Evolutionary conservation across 2,329 filamentous ascomycete genomes (phyloP).

Genomic region (Davidsoniella neocaledoniae): DNA sequence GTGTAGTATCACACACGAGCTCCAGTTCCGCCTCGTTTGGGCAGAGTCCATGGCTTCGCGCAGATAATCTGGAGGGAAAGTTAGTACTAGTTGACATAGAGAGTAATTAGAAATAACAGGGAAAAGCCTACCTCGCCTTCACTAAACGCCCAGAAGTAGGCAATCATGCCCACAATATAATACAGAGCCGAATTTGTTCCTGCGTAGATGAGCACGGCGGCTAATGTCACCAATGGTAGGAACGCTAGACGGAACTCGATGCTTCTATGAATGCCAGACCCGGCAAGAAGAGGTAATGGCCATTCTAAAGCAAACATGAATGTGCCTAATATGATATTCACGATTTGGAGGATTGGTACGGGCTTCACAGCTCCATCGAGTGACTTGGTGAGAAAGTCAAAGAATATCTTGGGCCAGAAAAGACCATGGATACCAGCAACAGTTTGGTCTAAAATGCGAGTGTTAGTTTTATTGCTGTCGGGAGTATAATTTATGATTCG

Average conservation of each 20-base stretch:
- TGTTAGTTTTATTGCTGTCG: background rate
- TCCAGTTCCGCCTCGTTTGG: conserved; percentile 28
- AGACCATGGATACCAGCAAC: conserved; percentile 68
- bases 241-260: conserved; percentile 73
- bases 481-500: background rate
- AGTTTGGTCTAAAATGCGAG: conserved; percentile 53
- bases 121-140: conserved; percentile 70
- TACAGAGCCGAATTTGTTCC: conserved; percentile 84
- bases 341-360: conserved; percentile 70
- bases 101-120: background rate
- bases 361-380: conserved; percentile 77
- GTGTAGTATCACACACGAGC: background rate
- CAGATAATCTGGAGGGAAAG: conserved; percentile 39
- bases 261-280: conserved; percentile 63
- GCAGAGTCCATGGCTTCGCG: conserved; percentile 52
- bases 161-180: conserved; percentile 66
- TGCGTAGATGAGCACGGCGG: conserved; percentile 71
- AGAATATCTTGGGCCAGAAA: conserved; percentile 99
- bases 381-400: conserved; percentile 86
- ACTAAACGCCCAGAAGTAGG: conserved; percentile 95
- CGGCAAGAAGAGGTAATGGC: conserved; percentile 65
- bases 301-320: conserved; percentile 76
- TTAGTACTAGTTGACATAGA: background rate
- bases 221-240: conserved; percentile 61
- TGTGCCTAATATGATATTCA: conserved; percentile 74